Base-by-base conservation (phyloP, 768 basidiomycete genomes). In the Suillus hirtellus region DNA sequence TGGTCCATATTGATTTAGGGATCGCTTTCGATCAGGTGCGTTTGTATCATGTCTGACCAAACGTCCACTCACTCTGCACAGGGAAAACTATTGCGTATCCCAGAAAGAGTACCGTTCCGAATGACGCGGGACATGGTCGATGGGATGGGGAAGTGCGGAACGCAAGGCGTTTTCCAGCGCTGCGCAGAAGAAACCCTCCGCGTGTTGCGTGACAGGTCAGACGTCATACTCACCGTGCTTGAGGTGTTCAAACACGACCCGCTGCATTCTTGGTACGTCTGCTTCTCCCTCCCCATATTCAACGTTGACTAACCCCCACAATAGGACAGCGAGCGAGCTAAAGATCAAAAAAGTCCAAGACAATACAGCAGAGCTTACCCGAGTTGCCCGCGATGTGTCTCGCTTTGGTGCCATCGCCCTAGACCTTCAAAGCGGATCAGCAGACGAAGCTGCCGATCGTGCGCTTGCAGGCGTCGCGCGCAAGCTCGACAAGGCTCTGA, bases 161-260 rank as follows among this genome's bases (percentile, higher is more conserved):
- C 94, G 1, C 87, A 93, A 67, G 96, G 96, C 0, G 96, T 98
- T 2, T 99, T 96, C 80, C 89, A 96, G 65, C 86, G 94, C 15
- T 98, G 96, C 71, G 89, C 94, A 1, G 95, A 99, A 76, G 93
- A 99, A 75, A 97, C 96, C 0, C 77, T 99, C 8, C 87, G 95
- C 14, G 96, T 99, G 5, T 79, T 99, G 40, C 85, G 96, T 12
- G 88, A 90, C 44, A 85, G 88, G 11, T 92, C 93, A 0, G 90
- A 89, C 40, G 86, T 96, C 52, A 89, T 99, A 70, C 86, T 95
- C 84, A 98, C 96, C 1, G 91, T 99, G 4, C 81, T 99, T 43
- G 96, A 97, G 70, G 96, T 98, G 15, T 97, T 99, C 86, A 94
- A 92, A 74, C 87, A 96, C 71, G 96, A 99, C 74, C 96, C 97